Conservation (phyloP, 78 protist genomes). For the slime mould (Dictyostelium discoideum) region DNA sequence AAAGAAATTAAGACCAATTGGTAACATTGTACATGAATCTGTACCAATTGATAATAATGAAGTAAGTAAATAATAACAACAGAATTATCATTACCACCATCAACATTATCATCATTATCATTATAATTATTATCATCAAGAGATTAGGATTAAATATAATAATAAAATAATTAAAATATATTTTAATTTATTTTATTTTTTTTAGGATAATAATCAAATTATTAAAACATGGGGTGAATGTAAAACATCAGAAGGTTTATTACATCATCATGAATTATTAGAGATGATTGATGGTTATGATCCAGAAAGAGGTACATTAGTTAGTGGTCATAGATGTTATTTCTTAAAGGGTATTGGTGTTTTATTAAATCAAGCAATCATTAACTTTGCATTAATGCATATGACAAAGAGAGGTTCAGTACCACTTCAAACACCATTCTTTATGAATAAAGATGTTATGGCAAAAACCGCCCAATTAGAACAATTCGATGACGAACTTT, state of each 20-base stretch:
- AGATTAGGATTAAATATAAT: too few relatives aligned
- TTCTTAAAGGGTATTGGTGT: constrained; percentile 94
- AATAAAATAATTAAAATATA: too few relatives aligned
- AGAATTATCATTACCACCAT: too few relatives aligned
- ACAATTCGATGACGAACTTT: constrained; percentile 99
- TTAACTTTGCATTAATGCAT: constrained; percentile 90
- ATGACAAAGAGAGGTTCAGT: constrained; percentile 83
- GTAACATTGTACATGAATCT: constrained; percentile 95
- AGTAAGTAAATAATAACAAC: background rate
- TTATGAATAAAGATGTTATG: constrained; percentile 96
- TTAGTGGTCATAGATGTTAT: constrained; percentile 98
- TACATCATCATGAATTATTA: constrained; percentile 90
- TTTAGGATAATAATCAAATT: constrained; percentile 76
- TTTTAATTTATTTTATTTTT: too few relatives aligned
- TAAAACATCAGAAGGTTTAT: constrained; percentile 33
- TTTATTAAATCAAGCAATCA: constrained; percentile 94
- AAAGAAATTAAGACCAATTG: constrained; percentile 81
- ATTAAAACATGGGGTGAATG: constrained; percentile 84
- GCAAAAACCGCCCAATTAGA: constrained; percentile 97
- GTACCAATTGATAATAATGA: constrained; percentile 94
- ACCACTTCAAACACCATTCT: constrained; percentile 96
- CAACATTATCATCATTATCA: background rate
- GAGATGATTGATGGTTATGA: constrained; percentile 94
- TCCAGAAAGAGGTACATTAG: constrained; percentile 80
- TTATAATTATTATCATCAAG: too few relatives aligned